phyloP scores from a whole-genome alignment of 306 rosid species.

The Dicorynia guianensis region DNA sequence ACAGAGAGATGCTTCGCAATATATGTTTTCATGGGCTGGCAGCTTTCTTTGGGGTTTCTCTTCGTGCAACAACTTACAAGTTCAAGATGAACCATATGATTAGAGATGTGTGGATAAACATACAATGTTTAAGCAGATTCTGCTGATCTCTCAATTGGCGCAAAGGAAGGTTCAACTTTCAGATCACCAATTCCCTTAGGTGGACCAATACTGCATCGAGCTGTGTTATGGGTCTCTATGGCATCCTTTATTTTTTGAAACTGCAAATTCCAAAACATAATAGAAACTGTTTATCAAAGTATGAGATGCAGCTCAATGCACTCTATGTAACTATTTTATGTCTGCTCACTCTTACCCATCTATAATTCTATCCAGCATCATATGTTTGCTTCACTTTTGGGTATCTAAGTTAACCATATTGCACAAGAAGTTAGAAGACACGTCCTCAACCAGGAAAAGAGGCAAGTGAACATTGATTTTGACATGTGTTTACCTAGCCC shows the following conservation, averaged over 20 bases:
- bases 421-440: not conserved
- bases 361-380: conserved; percentile 10
- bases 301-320: not conserved
- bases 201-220: conserved; percentile 97
- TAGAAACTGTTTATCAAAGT: conserved; percentile 29
- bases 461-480: not conserved
- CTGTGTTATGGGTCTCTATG: conserved; percentile 83
- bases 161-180: conserved; percentile 54
- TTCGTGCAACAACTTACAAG: conserved; percentile 28
- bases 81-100: conserved; percentile 35
- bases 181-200: conserved; percentile 79
- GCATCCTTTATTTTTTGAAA: conserved; percentile 98
- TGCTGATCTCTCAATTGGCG: conserved; percentile 58
- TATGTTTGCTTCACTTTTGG: conserved; percentile 27
- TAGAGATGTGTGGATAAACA: conserved; percentile 13
- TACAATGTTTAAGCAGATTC: conserved; percentile 58
- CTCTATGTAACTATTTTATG: not conserved
- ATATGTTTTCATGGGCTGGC: conserved; percentile 30
- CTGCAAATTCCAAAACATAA: conserved; percentile 55
- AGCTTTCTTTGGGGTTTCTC: conserved; percentile 30
- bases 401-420: not conserved
- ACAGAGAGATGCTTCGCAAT: conserved; percentile 44
- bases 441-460: not conserved
- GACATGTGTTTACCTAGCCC: conserved; percentile 11
- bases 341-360: not conserved